Base-by-base conservation (phyloP, 306 rosid genomes). In the Lathyrus oleraceus region DNA sequence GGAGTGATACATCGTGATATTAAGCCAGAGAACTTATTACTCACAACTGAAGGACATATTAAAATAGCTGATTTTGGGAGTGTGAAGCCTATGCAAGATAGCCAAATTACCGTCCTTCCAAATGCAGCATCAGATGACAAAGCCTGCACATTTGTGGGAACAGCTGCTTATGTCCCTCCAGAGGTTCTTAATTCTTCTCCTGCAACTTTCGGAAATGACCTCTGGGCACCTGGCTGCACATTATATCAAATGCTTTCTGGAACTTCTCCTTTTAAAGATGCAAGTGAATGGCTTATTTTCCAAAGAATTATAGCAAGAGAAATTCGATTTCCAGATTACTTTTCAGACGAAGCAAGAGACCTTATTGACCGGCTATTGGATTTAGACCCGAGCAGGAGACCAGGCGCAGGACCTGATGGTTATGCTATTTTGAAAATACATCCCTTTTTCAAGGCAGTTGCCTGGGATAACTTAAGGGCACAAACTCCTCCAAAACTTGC, bases 181-280 rank as follows among this genome's bases (percentile, higher is more conserved):
- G 99, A 94, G 87, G 99, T 94, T 78, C 88, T 94, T 79, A 94
- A 94, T 85, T 94, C 99, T 38, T 94, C 97, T 64, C 99, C 99
- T 17, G 97, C 97, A 83, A 94, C 99, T 71, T 87, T 94, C 49
- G 99, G 99, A 74, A 94, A 91, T 87, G 99, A 94, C 83, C 95
- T 94, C 74, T 94, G 99, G 97, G 99, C 97, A 28, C 99, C 91
- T 51, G 99, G 99, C 59, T 94, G 99, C 88, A 91, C 99, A 81
- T 81, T 94, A 85, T 94, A 94, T 79, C 97, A 94, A 85, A 91
- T 94, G 99, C 97, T 94, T 77, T 91, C 97, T 43, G 96, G 99
- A 86, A 94, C 99, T 62, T 91, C 95, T 76, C 99, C 99, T 21
- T 94, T 94, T 82, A 94, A 87, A 82, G 99, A 94, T 78, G 92